Percentiles rank a stretch among this genome's conserved stretches.
Evolutionary conservation across 2,329 filamentous ascomycete species (phyloP).

Genomic region (Arachnomyces sp.): DNA sequence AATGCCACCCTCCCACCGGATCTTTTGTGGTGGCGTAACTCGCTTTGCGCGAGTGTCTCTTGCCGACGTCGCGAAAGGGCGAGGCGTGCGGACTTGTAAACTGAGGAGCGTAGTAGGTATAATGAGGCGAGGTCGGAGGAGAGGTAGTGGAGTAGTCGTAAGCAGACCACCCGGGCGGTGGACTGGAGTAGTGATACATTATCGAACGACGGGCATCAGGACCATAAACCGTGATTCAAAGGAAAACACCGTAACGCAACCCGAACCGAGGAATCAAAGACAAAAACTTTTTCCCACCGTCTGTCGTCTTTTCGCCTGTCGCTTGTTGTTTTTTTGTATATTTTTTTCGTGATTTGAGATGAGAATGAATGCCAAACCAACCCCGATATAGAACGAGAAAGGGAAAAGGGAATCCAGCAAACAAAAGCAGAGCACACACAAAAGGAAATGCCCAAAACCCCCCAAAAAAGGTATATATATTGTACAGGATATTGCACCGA

Average conservation of each 20-base stretch:
- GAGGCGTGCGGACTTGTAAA: constrained; percentile 44
- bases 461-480: constrained; percentile 31
- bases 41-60: constrained; percentile 50
- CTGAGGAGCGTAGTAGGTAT: constrained; percentile 48
- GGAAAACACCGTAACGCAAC: constrained; percentile 12
- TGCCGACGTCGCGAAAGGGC: constrained; percentile 26
- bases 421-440: constrained; percentile 11
- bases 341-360: too few species aligned
- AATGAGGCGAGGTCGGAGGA: constrained; percentile 45
- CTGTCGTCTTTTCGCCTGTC: too few species aligned
- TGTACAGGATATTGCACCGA: constrained; percentile 39
- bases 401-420: constrained; percentile 12
- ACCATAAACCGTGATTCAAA: constrained; percentile 4
- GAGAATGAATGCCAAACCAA: constrained; percentile 11
- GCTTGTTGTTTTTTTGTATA: too few species aligned
- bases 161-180: constrained; percentile 41
- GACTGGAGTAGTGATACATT: constrained; percentile 42
- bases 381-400: constrained; percentile 6
- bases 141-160: constrained; percentile 41
- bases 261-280: constrained; percentile 8
- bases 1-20: constrained; percentile 33
- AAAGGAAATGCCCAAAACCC: constrained; percentile 11
- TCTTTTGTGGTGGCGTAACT: constrained; percentile 45
- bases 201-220: constrained; percentile 28
- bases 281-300: constrained; percentile 1